Percentiles rank a stretch among this genome's conserved stretches.
Conservation (phyloP, 2,329 filamentous ascomycete genomes). For the Penicillium decumbens region DNA sequence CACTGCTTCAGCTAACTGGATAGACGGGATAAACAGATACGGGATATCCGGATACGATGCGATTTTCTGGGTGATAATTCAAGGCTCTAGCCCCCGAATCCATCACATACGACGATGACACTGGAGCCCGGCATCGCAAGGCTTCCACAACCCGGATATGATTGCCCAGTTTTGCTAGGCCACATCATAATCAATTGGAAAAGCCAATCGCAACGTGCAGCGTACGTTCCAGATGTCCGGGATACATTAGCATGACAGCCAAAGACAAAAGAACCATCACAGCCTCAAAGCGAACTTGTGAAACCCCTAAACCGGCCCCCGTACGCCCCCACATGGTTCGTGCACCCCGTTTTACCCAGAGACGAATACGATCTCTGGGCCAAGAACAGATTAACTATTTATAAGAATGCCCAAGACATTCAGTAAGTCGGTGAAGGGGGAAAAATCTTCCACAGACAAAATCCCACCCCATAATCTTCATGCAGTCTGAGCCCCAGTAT, state of each 20-base stretch:
- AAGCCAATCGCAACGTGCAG: not conserved
- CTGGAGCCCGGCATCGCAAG: not conserved
- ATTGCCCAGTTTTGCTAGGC: not conserved
- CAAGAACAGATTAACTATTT: constrained; percentile 4
- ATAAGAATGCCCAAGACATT: not conserved
- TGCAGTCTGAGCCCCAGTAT: constrained; percentile 3
- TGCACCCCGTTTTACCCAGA: constrained; percentile 4
- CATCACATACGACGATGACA: not conserved
- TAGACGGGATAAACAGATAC: not conserved
- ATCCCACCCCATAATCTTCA: not conserved
- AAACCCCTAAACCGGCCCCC: not conserved
- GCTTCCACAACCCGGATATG: constrained; percentile 1
- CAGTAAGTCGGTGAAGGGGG: constrained; percentile 2
- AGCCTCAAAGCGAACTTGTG: not conserved
- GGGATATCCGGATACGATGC: not conserved
- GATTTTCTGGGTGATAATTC: not conserved
- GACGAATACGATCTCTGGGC: constrained; percentile 15
- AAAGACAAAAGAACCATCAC: not conserved
- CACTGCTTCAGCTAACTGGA: not conserved
- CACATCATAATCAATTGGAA: not conserved
- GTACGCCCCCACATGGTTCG: constrained; percentile 15
- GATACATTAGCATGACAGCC: not conserved
- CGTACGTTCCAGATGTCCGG: not conserved
- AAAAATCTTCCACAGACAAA: not conserved
- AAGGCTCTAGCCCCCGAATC: not conserved